Percentiles rank a stretch among this genome's conserved stretches.
phyloP scores from a whole-genome alignment of 2,329 filamentous ascomycete genomes.

The Sarocladium kiliense region DNA sequence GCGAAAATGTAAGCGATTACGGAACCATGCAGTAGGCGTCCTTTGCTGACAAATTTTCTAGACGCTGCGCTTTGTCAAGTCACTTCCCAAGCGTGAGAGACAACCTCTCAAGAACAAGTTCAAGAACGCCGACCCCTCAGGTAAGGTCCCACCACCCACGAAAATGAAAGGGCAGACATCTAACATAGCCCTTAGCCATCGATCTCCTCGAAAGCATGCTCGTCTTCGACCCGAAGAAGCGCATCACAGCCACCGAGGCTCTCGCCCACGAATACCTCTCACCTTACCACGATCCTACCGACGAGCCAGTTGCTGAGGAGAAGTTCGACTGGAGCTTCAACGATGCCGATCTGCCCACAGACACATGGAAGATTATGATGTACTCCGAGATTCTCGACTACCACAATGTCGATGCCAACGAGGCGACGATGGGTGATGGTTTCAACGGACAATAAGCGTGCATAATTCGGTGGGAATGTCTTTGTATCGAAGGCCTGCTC shows the following conservation, averaged over 20 bases:
- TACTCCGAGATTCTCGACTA: conserved; percentile 99
- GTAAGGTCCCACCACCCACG: too few relatives aligned
- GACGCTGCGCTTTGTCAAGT: conserved; percentile 97
- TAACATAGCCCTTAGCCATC: conserved; percentile 55
- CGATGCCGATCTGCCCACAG: conserved; percentile 91
- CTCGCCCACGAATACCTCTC: conserved; percentile 90
- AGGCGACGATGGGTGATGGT: conserved; percentile 32
- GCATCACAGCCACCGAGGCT: conserved; percentile 80
- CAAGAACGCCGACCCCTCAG: conserved; percentile 83
- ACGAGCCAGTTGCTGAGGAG: conserved; percentile 91
- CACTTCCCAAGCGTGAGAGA: conserved; percentile 87
- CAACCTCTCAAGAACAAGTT: conserved; percentile 86
- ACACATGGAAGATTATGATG: conserved; percentile 99
- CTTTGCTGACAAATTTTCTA: conserved; percentile 29
- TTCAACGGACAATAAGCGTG: conserved; percentile 28
- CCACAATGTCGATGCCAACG: conserved; percentile 74
- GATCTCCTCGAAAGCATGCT: conserved; percentile 95
- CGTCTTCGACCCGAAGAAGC: conserved; percentile 96
- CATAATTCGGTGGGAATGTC: neutral
- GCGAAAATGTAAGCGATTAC: conserved; percentile 72
- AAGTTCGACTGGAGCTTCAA: conserved; percentile 99
- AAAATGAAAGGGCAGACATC: too few relatives aligned
- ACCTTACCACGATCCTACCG: conserved; percentile 94
- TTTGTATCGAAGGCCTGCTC: neutral
- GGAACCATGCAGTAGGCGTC: neutral